Percentiles rank a stretch among this genome's conserved stretches.
phyloP scores from a whole-genome alignment of 345 rosid species.

The Hibiscus tridactylites region DNA sequence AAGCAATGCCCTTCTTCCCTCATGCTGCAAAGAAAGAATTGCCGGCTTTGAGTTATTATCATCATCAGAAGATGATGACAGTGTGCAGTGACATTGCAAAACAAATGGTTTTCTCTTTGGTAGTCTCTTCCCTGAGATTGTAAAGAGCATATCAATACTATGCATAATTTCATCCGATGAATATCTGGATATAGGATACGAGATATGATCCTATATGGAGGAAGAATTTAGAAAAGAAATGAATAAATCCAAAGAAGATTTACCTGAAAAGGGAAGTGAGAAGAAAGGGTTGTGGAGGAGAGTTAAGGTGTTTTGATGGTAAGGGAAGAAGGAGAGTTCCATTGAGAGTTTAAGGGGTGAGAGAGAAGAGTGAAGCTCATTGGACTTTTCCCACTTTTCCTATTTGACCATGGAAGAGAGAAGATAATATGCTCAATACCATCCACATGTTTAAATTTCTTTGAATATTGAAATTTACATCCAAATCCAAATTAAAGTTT shows the following conservation, averaged over 20 bases:
- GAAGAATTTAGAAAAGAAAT: too few relatives aligned
- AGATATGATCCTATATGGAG: background rate
- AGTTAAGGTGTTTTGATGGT: conserved; percentile 23
- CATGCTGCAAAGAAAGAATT: conserved; percentile 13
- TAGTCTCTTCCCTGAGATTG: conserved; percentile 34
- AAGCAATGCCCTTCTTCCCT: conserved; percentile 58
- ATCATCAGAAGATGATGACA: conserved; percentile 23
- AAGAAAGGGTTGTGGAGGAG: conserved; percentile 22
- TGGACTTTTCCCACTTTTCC: background rate
- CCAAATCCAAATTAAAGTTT: too few relatives aligned
- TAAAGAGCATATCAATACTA: too few relatives aligned
- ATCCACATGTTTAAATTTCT: conserved; percentile 8
- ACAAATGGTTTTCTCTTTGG: conserved; percentile 9
- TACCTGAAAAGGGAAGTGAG: conserved; percentile 6
- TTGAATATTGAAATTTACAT: background rate
- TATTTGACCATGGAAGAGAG: background rate
- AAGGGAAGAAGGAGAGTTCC: conserved; percentile 38
- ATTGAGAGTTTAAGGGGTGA: conserved; percentile 15
- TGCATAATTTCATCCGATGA: too few relatives aligned
- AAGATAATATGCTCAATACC: conserved; percentile 6
- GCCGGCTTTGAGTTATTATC: conserved; percentile 19
- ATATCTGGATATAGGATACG: background rate
- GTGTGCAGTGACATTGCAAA: conserved; percentile 35
- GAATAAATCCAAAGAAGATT: background rate
- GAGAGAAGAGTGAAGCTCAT: background rate